These are phyloP conservation scores for Arthroderma uncinatum DNA, from an alignment of 2,329 filamentous ascomycete species.

Conservation along the genomic window DNA sequence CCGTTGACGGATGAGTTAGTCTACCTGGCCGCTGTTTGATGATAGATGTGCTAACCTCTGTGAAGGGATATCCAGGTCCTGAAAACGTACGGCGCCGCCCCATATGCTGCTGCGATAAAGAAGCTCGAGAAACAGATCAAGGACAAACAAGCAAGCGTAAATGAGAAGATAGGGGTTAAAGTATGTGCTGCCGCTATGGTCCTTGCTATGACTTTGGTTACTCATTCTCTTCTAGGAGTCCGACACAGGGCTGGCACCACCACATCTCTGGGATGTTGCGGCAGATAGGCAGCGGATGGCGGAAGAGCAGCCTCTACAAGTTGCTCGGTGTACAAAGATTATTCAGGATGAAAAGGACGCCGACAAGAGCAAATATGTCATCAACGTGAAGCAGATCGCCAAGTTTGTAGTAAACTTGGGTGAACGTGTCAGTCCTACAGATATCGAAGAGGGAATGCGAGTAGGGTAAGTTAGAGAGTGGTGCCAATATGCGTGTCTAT, in stretches of 20 bases:
- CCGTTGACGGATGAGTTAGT: constrained; percentile 90
- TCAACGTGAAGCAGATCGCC: constrained; percentile 99
- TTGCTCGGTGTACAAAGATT: constrained; percentile 97
- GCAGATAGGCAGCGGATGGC: constrained; percentile 97
- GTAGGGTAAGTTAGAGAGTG: constrained; percentile 51
- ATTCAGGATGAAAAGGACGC: constrained; percentile 92
- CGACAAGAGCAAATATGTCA: constrained; percentile 99
- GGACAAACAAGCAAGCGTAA: constrained; percentile 94
- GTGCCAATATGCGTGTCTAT: not conserved
- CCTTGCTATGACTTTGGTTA: constrained; percentile 3
- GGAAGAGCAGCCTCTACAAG: constrained; percentile 94
- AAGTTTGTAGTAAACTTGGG: constrained; percentile 98
- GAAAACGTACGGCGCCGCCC: constrained; percentile 96
- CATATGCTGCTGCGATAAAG: constrained; percentile 86
- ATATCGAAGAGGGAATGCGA: constrained; percentile 99
- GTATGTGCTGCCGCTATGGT: constrained; percentile 17
- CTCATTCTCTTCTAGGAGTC: constrained; percentile 58
- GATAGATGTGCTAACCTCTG: constrained; percentile 22
- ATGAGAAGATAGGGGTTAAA: constrained; percentile 81
- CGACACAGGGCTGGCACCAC: constrained; percentile 93
- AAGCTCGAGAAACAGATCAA: constrained; percentile 99
- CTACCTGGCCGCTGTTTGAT: not conserved
- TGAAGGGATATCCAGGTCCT: constrained; percentile 93
- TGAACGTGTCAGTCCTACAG: constrained; percentile 90
- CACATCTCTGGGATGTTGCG: constrained; percentile 96